These are phyloP conservation scores for Solanum lignicaule DNA, from an alignment of 257 asterid species.

Conservation along the genomic window DNA sequence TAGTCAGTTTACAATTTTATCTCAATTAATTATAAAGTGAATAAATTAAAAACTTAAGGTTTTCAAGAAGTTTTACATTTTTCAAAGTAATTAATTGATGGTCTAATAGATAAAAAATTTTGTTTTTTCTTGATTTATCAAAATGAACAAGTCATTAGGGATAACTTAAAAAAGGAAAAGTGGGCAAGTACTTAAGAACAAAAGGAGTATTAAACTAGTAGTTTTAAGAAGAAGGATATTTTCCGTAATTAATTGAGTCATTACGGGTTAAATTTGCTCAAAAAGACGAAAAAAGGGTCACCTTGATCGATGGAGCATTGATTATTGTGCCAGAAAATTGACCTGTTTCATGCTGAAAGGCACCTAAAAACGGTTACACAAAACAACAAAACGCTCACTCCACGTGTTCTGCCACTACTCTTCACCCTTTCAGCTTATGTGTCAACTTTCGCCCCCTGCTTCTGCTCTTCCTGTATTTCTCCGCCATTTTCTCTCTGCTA, in stretches of 20 bases:
- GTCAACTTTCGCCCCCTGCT: background rate
- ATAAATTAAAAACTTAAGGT: too few relatives aligned
- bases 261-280: background rate
- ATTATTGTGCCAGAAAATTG: background rate
- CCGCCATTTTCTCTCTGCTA: background rate
- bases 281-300: background rate
- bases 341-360: background rate
- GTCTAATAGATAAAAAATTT: too few relatives aligned
- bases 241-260: background rate
- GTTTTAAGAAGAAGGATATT: background rate
- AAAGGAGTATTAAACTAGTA: too few relatives aligned
- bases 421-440: background rate
- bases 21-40: too few relatives aligned
- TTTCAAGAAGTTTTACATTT: too few relatives aligned
- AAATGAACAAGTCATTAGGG: fast-evolving
- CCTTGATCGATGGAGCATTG: background rate
- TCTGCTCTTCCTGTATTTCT: background rate
- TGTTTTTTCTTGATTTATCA: fast-evolving
- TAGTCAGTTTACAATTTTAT: too few relatives aligned
- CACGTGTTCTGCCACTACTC: background rate
- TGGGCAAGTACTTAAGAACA: too few relatives aligned
- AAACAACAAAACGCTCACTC: background rate
- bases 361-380: background rate
- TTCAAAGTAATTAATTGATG: too few relatives aligned
- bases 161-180: too few relatives aligned